These are phyloP conservation scores for Neurospora sp. DNA, from an alignment of 495 filamentous ascomycete genomes.

Conservation along the genomic window DNA sequence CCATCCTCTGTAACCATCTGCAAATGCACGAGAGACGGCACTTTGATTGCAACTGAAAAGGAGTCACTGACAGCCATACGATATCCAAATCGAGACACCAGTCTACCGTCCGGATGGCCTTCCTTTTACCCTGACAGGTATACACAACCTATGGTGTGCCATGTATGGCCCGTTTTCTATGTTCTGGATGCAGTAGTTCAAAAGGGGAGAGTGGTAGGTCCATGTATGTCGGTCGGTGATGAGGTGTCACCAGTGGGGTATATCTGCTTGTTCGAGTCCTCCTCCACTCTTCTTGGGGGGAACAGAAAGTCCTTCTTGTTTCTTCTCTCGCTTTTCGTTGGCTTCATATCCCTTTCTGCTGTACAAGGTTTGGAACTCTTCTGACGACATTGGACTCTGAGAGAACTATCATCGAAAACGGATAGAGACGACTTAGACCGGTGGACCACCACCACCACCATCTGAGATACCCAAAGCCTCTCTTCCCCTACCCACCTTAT, in stretches of 20 bases:
- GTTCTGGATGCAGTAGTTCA: neutral
- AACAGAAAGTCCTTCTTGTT: neutral
- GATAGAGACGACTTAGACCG: neutral
- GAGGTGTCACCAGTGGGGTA: neutral
- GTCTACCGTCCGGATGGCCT: neutral
- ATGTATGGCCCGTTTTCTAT: neutral
- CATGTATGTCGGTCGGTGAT: neutral
- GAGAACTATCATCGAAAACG: neutral
- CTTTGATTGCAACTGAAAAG: neutral
- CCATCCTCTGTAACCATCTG: neutral
- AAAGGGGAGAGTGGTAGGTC: neutral
- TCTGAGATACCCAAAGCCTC: neutral
- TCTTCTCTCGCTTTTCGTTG: neutral
- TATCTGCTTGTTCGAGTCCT: neutral
- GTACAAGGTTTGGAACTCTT: neutral
- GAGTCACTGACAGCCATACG: constrained; percentile 24
- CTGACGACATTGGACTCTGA: neutral
- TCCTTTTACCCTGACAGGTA: neutral
- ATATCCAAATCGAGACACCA: constrained; percentile 1
- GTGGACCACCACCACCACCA: neutral
- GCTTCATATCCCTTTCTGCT: neutral
- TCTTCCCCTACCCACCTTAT: neutral
- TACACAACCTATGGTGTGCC: neutral
- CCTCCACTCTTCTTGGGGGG: neutral
- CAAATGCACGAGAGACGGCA: constrained; percentile 9